Conservation (phyloP, 352 stramenopile species). For the Pelagophyceae sp. region DNA sequence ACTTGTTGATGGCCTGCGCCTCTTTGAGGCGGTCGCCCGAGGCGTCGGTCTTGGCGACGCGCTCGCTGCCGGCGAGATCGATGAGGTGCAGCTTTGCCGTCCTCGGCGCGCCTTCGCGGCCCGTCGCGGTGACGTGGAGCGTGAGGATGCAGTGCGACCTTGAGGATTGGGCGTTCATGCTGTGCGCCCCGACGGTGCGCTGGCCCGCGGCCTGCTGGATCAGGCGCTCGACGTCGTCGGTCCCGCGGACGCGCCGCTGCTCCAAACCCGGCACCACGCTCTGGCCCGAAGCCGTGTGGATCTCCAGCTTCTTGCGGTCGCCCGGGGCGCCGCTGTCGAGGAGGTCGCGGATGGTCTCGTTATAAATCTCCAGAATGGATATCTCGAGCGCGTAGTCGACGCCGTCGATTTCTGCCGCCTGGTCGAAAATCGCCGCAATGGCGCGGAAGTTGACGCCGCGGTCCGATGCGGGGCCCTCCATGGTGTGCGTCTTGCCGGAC, state of each 20-base stretch:
- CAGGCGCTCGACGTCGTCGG: constrained; percentile 36
- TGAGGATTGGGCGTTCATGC: constrained; percentile 47
- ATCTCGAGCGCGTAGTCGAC: constrained; percentile 71
- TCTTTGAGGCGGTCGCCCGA: constrained; percentile 75
- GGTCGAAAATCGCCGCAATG: constrained; percentile 67
- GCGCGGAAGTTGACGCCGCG: constrained; percentile 66
- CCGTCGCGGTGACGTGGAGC: constrained; percentile 27
- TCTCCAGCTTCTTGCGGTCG: neutral
- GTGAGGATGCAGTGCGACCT: constrained; percentile 46
- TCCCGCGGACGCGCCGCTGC: constrained; percentile 19
- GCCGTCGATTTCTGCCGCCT: constrained; percentile 54
- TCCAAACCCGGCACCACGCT: constrained; percentile 31
- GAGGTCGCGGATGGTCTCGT: constrained; percentile 79
- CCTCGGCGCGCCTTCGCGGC: constrained; percentile 1
- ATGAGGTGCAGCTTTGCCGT: constrained; percentile 36
- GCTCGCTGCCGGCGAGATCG: constrained; percentile 50
- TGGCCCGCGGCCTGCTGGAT: constrained; percentile 28
- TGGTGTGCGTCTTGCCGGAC: constrained; percentile 26
- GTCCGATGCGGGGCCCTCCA: constrained; percentile 21
- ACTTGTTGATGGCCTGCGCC: constrained; percentile 83
- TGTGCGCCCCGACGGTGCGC: constrained; percentile 44
- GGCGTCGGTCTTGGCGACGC: constrained; percentile 72
- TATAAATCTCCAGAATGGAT: constrained; percentile 86
- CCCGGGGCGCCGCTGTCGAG: constrained; percentile 37
- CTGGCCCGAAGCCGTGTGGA: neutral